These are phyloP conservation scores for Helianthus annuus DNA, from an alignment of 129 eudicot species.

Conservation along the genomic window HanXRQr2.0-SUNRISE NC_035447.2:21925681-21926180, in stretches of 20 bases:
- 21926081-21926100: conserved; percentile 2
- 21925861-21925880: conserved; percentile 56
- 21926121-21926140: background rate
- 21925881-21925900: conserved; percentile 55
- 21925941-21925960: conserved; percentile 2
- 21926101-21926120: conserved; percentile 1
- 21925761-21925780: background rate
- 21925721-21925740: background rate
- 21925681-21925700: background rate
- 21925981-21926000: background rate
- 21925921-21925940: background rate
- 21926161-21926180: background rate
- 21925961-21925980: conserved; percentile 1
- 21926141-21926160: background rate
- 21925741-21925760: background rate
- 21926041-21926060: conserved; percentile 22
- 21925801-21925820: conserved; percentile 68
- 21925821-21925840: conserved; percentile 65
- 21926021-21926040: conserved; percentile 14
- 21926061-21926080: conserved; percentile 18
- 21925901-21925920: conserved; percentile 36
- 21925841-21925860: conserved; percentile 66
- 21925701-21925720: background rate
- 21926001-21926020: background rate
- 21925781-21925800: conserved; percentile 42